Evolutionary conservation across 202 grass and related monocot species (phyloP).

Genomic region (Setaria italica): DNA sequence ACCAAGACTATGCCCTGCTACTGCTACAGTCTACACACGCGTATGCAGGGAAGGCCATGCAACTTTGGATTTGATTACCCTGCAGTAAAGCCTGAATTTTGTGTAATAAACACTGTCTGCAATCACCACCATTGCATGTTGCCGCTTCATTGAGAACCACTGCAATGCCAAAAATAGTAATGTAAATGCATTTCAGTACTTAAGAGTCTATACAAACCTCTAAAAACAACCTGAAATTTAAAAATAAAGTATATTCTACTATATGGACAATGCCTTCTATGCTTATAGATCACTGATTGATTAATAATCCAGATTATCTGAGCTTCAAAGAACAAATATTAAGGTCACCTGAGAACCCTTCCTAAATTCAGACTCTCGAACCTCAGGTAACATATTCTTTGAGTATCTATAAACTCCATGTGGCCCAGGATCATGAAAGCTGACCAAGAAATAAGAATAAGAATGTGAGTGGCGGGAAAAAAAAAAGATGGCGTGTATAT

Average conservation of each 20-base stretch:
- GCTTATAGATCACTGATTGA: neutral
- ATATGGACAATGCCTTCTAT: neutral
- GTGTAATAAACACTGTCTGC: slow-evolving; percentile 60
- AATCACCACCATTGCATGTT: slow-evolving; percentile 65
- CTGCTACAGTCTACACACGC: neutral
- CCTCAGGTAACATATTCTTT: slow-evolving; percentile 66
- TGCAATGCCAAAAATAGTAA: slow-evolving; percentile 37
- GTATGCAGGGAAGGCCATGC: neutral
- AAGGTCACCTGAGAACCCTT: slow-evolving; percentile 69
- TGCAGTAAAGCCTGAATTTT: slow-evolving; percentile 59
- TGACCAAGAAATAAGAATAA: slow-evolving; percentile 36
- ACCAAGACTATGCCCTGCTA: neutral
- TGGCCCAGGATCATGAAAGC: slow-evolving; percentile 67
- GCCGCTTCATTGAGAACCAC: slow-evolving; percentile 66
- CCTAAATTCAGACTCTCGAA: slow-evolving; percentile 63
- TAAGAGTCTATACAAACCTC: neutral
- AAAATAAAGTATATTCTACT: neutral
- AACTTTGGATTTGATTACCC: slow-evolving; percentile 47
- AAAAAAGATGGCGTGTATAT: neutral
- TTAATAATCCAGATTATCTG: neutral
- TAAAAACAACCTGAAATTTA: neutral
- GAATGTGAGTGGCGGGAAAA: neutral
- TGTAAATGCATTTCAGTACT: slow-evolving; percentile 2
- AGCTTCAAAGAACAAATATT: neutral
- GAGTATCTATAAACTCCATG: slow-evolving; percentile 73